Evolutionary conservation across 2,329 filamentous ascomycete species (phyloP).

Genomic region (Colletotrichum higginsianum): DNA sequence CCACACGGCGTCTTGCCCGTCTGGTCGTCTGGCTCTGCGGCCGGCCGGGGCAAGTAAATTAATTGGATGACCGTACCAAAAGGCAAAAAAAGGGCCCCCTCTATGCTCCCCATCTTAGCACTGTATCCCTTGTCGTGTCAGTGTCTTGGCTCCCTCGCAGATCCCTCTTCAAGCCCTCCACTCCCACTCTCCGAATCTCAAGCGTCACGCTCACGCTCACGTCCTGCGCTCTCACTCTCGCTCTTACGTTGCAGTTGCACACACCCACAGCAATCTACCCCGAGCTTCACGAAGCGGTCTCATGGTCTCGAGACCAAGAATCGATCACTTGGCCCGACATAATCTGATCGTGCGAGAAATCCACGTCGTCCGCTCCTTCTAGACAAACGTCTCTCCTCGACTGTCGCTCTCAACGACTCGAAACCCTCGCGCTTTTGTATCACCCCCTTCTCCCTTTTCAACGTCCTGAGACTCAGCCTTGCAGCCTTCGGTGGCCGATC

Average conservation of each 20-base stretch:
- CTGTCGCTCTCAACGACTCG: conserved; percentile 24
- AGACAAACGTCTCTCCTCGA: not conserved
- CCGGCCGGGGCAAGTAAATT: conserved; percentile 17
- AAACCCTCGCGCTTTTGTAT: conserved; percentile 9
- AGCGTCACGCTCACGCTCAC: conserved; percentile 10
- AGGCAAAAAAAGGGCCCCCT: not conserved
- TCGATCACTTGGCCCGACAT: conserved; percentile 11
- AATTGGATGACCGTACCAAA: conserved; percentile 22
- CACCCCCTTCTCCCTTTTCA: conserved; percentile 28
- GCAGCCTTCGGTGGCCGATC: conserved; percentile 38
- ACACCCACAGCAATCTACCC: conserved; percentile 23
- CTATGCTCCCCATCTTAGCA: conserved; percentile 12
- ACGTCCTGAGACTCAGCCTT: conserved; percentile 41
- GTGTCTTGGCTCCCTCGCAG: conserved; percentile 21
- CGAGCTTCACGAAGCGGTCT: conserved; percentile 34
- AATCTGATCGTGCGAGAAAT: conserved; percentile 19
- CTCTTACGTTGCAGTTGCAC: not conserved
- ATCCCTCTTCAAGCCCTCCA: conserved; percentile 42
- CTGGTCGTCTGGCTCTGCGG: conserved; percentile 9
- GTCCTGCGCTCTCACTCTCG: conserved; percentile 9
- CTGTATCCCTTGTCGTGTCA: conserved; percentile 18
- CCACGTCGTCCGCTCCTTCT: conserved; percentile 28
- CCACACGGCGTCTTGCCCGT: conserved; percentile 6
- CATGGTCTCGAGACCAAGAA: conserved; percentile 25
- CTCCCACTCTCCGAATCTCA: conserved; percentile 25